Evolutionary conservation across 176 grass and related monocot species (phyloP), one percentile per base, ranked within the genome.

Genomic region (Miscanthus lutarioriparius): DNA sequence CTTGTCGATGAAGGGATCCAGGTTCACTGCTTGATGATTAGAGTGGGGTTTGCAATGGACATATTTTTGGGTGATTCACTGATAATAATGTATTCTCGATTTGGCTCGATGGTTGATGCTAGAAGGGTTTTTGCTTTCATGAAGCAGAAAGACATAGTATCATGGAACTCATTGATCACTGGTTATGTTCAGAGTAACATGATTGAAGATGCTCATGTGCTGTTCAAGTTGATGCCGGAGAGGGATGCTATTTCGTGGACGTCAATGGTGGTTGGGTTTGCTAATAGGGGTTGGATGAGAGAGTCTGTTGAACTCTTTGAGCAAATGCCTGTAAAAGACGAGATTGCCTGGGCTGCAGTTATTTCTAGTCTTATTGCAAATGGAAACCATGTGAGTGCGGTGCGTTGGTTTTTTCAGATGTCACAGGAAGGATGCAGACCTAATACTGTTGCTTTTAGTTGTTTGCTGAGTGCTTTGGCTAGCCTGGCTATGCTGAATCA

Each of bases 181-280:
- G 92, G 87, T 19, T 94, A 94, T 30, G 48, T 91, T 82, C 84
- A 80, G 78, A 71, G 88, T 72, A 27, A 86, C 67, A 74, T 84
- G 69, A 64, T 94, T 28, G 89, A 94, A 80, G 89, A 91, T 44
- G 92, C 84, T 30, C 65, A 91, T 68, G 82, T 74, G 28, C 75
- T 94, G 25, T 94, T 94, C 77, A 86, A 94, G 44, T 67, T 84
- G 62, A 94, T 94, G 92, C 89, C 89, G 0, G 82, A 89, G 65
- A 91, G 74, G 84, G 92, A 94, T 83, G 77, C 36, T 86, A 82
- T 94, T 86, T 94, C 92, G 70, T 94, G 92, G 89, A 94, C 92
- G 37, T 89, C 74, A 1, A 80, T 94, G 74, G 44, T 91, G 14
- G 87, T 94, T 51, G 92, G 87, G 7, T 87, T 94, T 61, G 79